phyloP scores from a whole-genome alignment of 495 filamentous ascomycete species.

The Neurospora sp. region DNA sequence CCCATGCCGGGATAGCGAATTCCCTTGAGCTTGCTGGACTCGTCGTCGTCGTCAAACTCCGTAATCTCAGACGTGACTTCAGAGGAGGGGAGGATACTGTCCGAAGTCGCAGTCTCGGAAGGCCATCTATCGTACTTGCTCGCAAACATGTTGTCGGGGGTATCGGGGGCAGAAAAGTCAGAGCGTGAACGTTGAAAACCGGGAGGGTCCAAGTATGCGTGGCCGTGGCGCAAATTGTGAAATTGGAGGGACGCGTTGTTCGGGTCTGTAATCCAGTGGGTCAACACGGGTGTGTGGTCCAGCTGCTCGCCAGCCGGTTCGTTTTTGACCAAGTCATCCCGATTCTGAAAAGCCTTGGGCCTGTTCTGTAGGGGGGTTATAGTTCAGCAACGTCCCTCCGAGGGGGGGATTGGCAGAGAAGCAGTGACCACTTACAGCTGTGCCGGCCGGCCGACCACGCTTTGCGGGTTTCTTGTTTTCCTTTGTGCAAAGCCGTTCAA shows the following conservation, averaged over 20 bases:
- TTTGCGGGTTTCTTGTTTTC: conserved; percentile 45
- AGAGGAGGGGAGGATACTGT: conserved; percentile 18
- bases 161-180: conserved; percentile 7
- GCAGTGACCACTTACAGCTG: conserved; percentile 4
- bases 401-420: neutral
- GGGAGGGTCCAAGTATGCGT: conserved; percentile 10
- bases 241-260: conserved; percentile 2
- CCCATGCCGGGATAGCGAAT: conserved; percentile 76
- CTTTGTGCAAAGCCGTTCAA: conserved; percentile 61
- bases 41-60: conserved; percentile 22
- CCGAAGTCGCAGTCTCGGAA: conserved; percentile 21
- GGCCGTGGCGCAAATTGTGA: conserved; percentile 9
- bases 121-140: conserved; percentile 15
- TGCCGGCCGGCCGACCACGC: conserved; percentile 9
- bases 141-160: conserved; percentile 8
- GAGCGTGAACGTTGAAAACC: conserved; percentile 10
- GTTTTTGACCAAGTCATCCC: conserved; percentile 14
- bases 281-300: neutral
- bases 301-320: conserved; percentile 20
- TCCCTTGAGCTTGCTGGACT: conserved; percentile 56
- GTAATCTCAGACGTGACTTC: conserved; percentile 19
- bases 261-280: conserved; percentile 9
- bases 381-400: neutral
- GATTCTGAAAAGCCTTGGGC: neutral
- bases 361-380: neutral